Base-by-base conservation (phyloP, 768 basidiomycete genomes). In the Suillus discolor region DNA sequence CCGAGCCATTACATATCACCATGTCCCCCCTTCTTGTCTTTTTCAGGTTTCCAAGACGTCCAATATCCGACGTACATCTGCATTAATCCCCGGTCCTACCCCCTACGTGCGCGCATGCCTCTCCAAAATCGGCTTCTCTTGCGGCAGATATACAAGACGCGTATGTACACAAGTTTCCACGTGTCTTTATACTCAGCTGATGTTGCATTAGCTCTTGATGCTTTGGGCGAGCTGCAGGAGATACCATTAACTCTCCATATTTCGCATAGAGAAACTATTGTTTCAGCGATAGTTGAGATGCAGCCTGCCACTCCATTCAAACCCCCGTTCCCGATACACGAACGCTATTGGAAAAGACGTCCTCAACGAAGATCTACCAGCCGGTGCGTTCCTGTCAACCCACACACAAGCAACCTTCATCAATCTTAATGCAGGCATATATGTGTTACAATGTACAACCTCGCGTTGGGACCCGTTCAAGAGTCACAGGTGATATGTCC, bases 11-110 rank as follows among this genome's bases (percentile, higher is more conserved):
- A 34, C 2, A 6, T 36, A 0, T 15, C 47, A 28, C 45, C n/a
- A 12, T 12, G 25, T 4, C 16, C 20, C 64, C 4, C 53, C 63
- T 42, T 53, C 20, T 25, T 38, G 38, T n/a, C 13, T 18, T 53
- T 61, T 12, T 41, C 70, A 96, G 94, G 91, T 92, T 11, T 96
- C 96, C 16, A 93, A 94, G 73, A 89, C 99, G 79, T 95, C 94
- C 51, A 97, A 96, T 77, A 96, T 99, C 71, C 88, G 93, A 65
- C 86, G 82, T 66, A 66, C 94, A 1, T 88, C 87, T 25, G 71
- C 83, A 34, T 75, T 93, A 64, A 85, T 93, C 31, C 97, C 97
- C 2, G 87, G 85, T 0, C 89, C 97, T 3, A 79, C 80, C 36
- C 75, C 83, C 0, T 98, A 88, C 72, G 97, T 98, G 54, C 84